A percentile compares a stretch with the other conserved stretches of the same genome.
These are phyloP conservation scores for Cladorrhinum sp. DNA, from an alignment of 2,329 filamentous ascomycete species.

Conservation along the genomic window DNA sequence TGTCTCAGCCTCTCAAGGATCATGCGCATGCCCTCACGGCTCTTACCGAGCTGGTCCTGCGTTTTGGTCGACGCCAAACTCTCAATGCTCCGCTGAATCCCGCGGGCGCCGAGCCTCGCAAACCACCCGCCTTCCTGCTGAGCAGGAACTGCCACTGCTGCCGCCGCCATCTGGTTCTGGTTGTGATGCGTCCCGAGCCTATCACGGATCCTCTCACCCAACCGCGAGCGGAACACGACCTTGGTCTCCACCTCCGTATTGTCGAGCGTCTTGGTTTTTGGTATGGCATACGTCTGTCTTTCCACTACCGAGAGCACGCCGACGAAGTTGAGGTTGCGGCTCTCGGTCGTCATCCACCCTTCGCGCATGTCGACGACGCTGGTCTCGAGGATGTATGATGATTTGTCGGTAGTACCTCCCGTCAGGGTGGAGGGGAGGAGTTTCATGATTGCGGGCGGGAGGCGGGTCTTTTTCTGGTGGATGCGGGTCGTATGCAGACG, in stretches of 20 bases:
- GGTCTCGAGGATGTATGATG: constrained; percentile 77
- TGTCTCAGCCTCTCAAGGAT: constrained; percentile 68
- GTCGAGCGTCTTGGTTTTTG: constrained; percentile 26
- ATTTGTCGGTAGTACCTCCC: constrained; percentile 64
- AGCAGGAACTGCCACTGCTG: constrained; percentile 19
- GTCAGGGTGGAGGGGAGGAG: constrained; percentile 68
- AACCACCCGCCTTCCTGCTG: constrained; percentile 49
- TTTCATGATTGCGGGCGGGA: constrained; percentile 72
- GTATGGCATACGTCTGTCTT: constrained; percentile 63
- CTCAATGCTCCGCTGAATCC: constrained; percentile 79
- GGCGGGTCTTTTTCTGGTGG: constrained; percentile 76
- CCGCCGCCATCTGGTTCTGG: constrained; percentile 14
- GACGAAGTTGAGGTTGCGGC: constrained; percentile 77
- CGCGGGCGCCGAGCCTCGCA: constrained; percentile 61
- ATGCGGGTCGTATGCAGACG: constrained; percentile 75
- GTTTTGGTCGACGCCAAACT: constrained; percentile 74
- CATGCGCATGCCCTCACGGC: constrained; percentile 77
- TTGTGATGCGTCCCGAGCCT: constrained; percentile 36
- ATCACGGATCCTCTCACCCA: constrained; percentile 63
- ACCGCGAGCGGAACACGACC: constrained; percentile 67
- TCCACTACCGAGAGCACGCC: constrained; percentile 77
- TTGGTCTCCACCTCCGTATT: constrained; percentile 70
- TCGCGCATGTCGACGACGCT: constrained; percentile 75
- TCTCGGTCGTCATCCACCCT: constrained; percentile 81
- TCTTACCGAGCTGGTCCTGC: constrained; percentile 74